These are phyloP conservation scores for Cunninghamia lanceolata DNA, from an alignment of 75 land plant species.

Conservation along the genomic window DNA sequence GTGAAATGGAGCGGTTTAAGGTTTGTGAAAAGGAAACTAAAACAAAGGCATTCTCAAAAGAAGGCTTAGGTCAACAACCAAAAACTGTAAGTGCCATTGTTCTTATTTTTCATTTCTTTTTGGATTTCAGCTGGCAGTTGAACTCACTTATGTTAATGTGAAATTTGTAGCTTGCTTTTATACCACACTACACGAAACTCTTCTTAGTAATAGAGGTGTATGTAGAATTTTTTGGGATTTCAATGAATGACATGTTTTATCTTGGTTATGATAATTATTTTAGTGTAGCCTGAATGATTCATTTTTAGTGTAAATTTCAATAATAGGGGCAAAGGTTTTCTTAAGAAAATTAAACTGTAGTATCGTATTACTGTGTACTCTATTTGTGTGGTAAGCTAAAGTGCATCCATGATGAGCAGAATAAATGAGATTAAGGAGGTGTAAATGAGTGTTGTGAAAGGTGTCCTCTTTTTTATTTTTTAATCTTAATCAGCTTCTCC, in stretches of 20 bases:
- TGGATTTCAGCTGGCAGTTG: neutral
- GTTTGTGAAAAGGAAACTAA: constrained; percentile 98
- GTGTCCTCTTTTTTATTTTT: neutral
- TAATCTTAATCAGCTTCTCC: neutral
- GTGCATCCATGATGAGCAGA: neutral
- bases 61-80: constrained; percentile 94
- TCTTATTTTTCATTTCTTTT: neutral
- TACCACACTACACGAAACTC: too few species aligned
- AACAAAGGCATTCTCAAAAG: constrained; percentile 97
- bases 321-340: neutral
- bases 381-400: neutral
- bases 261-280: neutral
- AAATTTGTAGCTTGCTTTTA: neutral
- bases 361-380: neutral
- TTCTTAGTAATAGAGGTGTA: neutral
- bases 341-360: neutral
- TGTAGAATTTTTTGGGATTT: neutral
- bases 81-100: constrained; percentile 69
- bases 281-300: neutral
- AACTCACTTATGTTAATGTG: neutral
- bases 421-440: neutral
- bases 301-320: neutral
- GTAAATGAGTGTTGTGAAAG: neutral
- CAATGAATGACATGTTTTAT: neutral
- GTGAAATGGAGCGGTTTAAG: constrained; percentile 97